Evolutionary conservation across 2,329 filamentous ascomycete species (phyloP), one percentile per base, ranked within the genome.

Genomic region (Phyllachora maydis): DNA sequence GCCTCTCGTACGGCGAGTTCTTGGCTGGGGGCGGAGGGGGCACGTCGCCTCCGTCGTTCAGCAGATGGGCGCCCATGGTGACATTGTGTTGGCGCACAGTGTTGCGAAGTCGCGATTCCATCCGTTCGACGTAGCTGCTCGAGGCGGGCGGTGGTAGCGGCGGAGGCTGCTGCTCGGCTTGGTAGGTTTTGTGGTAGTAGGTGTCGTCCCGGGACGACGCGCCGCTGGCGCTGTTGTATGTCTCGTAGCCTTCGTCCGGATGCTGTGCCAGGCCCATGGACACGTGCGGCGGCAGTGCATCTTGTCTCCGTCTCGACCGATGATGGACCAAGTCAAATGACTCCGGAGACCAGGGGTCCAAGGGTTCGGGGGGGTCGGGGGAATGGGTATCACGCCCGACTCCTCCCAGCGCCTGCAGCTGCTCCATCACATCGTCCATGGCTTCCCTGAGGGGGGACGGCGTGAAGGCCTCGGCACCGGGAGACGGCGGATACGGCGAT

Each of bases 391-490:
- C 50, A 26, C 60, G 59, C 4, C 26, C 27, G 19, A 64, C 54
- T 35, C 72, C 56, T 11, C 73, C 73, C 56, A 98, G 78, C 29
- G 83, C 82, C 40, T 91, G 74, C 20, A 98, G 50, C 26, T 88
- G 90, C 33, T 88, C 81, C 68, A 95, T 93, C 4, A 98, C 83
- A 45, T 90, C 85, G 40, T 95, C 85, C 82, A 98, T 98, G 1
- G 88, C 88, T 44, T 83, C 81, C 28, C 88, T 65, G 3, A 98
- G 53, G 1, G 88, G 88, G 3, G 88, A 95, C 1, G 88, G 88
- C 0, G 88, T 98, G 43, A 78, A 54, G 2, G 68, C 69, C 21
- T 59, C 65, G 16, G 57, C 65, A 21, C 59, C 65, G 2, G 76
- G 69, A 4, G 79, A 82, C 4, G 67, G 67, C 3, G 71, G 72